Evolutionary conservation across 2,329 filamentous ascomycete species (phyloP).

Genomic region (Fonsecaea pedrosoi): DNA sequence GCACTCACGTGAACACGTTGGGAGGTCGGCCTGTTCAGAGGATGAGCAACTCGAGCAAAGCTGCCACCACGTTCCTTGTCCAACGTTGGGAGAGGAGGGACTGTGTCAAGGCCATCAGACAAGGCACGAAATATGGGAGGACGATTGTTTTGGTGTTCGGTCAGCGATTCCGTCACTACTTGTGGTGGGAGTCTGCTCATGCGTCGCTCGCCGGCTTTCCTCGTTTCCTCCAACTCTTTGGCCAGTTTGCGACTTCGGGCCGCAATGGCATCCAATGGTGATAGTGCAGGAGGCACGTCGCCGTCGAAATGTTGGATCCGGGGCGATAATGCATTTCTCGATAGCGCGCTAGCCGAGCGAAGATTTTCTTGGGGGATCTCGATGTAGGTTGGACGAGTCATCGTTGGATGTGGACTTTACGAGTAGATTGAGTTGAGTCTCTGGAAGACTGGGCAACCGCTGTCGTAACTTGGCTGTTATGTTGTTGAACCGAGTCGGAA

Average conservation of each 20-base stretch:
- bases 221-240: conserved; percentile 81
- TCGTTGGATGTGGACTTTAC: not conserved
- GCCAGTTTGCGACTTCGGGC: conserved; percentile 87
- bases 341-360: conserved; percentile 44
- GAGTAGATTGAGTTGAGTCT: not conserved
- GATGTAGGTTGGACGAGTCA: conserved; percentile 60
- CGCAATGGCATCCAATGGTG: conserved; percentile 93
- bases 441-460: not conserved
- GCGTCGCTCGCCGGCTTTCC: conserved; percentile 71
- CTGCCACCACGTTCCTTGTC: conserved; percentile 43
- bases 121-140: conserved; percentile 82
- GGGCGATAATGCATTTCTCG: conserved; percentile 68
- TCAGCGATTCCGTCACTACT: conserved; percentile 81
- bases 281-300: conserved; percentile 85
- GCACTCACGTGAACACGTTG: conserved; percentile 78
- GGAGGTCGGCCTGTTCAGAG: conserved; percentile 67
- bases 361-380: conserved; percentile 57
- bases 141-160: conserved; percentile 63
- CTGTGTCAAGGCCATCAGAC: conserved; percentile 61
- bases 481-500: conserved; percentile 7
- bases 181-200: conserved; percentile 86
- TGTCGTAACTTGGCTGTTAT: conserved; percentile 7
- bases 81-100: conserved; percentile 53
- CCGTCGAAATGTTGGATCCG: conserved; percentile 75
- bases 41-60: conserved; percentile 52